Evolutionary conservation across 2,329 filamentous ascomycete species (phyloP).

Genomic region (Phyllosticta citrichinensis): DNA sequence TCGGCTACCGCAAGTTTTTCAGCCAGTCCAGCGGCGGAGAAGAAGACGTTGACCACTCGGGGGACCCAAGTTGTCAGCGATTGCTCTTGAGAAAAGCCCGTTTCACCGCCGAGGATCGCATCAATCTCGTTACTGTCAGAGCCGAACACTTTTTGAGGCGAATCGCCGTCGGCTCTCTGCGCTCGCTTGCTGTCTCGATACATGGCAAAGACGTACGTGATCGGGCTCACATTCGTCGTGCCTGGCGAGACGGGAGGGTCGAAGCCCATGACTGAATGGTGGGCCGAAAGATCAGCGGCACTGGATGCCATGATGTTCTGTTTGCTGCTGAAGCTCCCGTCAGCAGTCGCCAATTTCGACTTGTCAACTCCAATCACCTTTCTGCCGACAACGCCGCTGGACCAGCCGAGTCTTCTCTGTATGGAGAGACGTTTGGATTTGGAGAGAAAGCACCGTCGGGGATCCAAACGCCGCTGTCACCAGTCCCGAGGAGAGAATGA

Average conservation of each 20-base stretch:
- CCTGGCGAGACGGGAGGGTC: background rate
- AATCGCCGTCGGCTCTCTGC: background rate
- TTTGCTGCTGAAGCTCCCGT: background rate
- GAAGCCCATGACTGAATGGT: constrained; percentile 4
- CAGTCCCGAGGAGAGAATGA: constrained; percentile 5
- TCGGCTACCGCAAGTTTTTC: constrained; percentile 7
- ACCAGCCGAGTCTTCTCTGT: constrained; percentile 3
- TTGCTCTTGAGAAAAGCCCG: constrained; percentile 3
- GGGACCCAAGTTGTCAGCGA: constrained; percentile 5
- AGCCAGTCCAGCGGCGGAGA: background rate
- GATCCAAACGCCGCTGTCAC: constrained; percentile 9
- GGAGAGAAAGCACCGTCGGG: constrained; percentile 7
- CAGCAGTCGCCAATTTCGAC: background rate
- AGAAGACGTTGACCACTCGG: constrained; percentile 5
- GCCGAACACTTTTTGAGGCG: constrained; percentile 7
- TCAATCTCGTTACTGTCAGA: background rate
- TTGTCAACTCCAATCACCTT: background rate
- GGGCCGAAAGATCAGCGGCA: background rate
- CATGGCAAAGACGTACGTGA: constrained; percentile 4
- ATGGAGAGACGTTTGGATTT: constrained; percentile 1
- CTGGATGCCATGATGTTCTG: background rate
- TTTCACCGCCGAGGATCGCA: constrained; percentile 2
- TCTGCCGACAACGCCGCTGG: constrained; percentile 6
- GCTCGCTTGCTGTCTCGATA: constrained; percentile 7
- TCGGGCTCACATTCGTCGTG: constrained; percentile 1